phyloP scores from a whole-genome alignment of 192 early-diverging fungal genomes.

The Coemansia sp. region DNA sequence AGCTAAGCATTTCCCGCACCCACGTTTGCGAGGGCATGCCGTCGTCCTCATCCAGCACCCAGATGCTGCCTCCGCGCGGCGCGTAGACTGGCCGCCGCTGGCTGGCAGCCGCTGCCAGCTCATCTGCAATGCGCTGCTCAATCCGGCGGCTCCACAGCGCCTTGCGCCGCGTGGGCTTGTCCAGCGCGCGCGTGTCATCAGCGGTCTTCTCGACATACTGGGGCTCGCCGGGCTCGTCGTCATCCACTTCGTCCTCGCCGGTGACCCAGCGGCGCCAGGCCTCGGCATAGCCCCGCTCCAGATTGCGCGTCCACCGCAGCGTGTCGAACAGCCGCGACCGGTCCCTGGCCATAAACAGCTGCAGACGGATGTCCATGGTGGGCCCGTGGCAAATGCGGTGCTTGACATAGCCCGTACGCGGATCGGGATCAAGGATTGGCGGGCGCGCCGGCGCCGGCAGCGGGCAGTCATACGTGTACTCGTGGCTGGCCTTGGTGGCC shows the following conservation, averaged over 20 bases:
- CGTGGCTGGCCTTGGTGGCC: slow-evolving; percentile 49
- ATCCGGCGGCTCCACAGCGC: slow-evolving; percentile 30
- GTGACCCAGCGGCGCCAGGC: slow-evolving; percentile 72
- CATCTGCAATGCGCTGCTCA: slow-evolving; percentile 23
- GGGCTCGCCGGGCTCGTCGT: not conserved
- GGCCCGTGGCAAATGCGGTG: slow-evolving; percentile 42
- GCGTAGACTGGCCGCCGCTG: slow-evolving; percentile 23
- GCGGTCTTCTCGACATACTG: not conserved
- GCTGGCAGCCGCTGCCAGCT: not conserved
- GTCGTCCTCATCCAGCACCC: slow-evolving; percentile 50
- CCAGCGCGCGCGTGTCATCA: not conserved
- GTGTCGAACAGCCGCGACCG: slow-evolving; percentile 85
- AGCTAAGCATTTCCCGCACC: slow-evolving; percentile 38
- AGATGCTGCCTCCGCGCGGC: slow-evolving; percentile 45
- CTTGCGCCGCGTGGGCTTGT: slow-evolving; percentile 11
- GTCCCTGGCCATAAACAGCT: slow-evolving; percentile 78
- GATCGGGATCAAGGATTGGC: slow-evolving; percentile 28
- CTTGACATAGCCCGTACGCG: slow-evolving; percentile 27
- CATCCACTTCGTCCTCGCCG: slow-evolving; percentile 39
- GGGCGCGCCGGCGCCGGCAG: not conserved
- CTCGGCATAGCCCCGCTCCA: slow-evolving; percentile 70
- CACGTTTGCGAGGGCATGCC: slow-evolving; percentile 47
- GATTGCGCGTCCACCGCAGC: slow-evolving; percentile 73
- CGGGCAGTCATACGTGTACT: slow-evolving; percentile 24
- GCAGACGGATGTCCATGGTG: slow-evolving; percentile 63